These are phyloP conservation scores for Linnemannia zychae DNA, from an alignment of 192 early-diverging fungal species.

Conservation along the genomic window DNA sequence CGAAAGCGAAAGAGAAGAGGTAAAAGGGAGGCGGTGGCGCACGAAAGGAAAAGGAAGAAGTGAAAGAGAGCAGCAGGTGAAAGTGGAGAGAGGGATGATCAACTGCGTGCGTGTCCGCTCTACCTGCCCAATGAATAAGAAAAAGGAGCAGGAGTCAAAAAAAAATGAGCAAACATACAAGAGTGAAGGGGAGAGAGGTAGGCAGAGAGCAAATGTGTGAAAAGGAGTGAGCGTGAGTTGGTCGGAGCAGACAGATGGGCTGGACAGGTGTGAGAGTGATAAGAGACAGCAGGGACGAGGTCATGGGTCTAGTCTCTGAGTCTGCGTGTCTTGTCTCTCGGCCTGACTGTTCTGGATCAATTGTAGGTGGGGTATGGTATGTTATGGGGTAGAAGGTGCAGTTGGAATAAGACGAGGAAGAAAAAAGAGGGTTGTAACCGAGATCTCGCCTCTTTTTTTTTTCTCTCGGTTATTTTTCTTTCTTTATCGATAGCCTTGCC, in stretches of 20 bases:
- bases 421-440: not conserved
- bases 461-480: not conserved
- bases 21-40: not conserved
- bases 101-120: too few species aligned
- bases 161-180: too few species aligned
- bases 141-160: too few species aligned
- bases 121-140: too few species aligned
- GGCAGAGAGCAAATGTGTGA: too few species aligned
- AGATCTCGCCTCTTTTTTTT: not conserved
- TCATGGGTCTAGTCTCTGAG: constrained; percentile 12
- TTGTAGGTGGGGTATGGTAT: not conserved
- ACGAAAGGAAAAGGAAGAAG: not conserved
- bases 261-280: not conserved
- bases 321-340: not conserved
- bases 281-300: not conserved
- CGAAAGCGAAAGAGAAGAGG: not conserved
- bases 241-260: too few species aligned
- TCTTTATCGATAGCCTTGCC: not conserved
- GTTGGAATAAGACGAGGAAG: too few species aligned
- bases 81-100: not conserved
- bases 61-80: not conserved
- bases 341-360: not conserved
- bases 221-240: too few species aligned
- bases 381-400: not conserved
- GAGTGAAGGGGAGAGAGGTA: too few species aligned